phyloP scores from a whole-genome alignment of 371 early-diverging fungal species.

The Nematocida sp. region DNA sequence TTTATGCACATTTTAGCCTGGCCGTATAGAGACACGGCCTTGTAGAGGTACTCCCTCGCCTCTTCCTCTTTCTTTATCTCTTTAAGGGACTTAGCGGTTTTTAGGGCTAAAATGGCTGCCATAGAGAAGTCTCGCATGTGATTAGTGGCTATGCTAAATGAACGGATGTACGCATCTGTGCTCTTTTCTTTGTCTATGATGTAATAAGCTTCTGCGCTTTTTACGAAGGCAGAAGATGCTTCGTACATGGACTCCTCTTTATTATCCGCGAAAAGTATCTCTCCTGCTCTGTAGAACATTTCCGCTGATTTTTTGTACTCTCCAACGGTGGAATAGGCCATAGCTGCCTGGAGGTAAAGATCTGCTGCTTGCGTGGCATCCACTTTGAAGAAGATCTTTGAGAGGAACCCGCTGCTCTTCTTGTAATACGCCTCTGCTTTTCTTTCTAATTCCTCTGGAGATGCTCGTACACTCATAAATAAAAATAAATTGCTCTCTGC shows the following conservation, averaged over 20 bases:
- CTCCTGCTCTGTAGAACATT: slow-evolving; percentile 29
- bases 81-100: slow-evolving; percentile 6
- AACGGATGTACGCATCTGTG: slow-evolving; percentile 12
- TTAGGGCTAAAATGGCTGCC: slow-evolving; percentile 26
- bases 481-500: slow-evolving; percentile 52
- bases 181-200: slow-evolving; percentile 38
- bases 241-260: slow-evolving; percentile 26
- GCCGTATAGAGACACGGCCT: slow-evolving; percentile 24
- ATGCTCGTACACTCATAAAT: slow-evolving; percentile 18
- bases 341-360: slow-evolving; percentile 31
- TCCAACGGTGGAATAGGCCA: slow-evolving; percentile 15
- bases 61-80: slow-evolving; percentile 42
- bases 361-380: slow-evolving; percentile 31
- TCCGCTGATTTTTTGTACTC: slow-evolving; percentile 40
- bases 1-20: slow-evolving; percentile 44
- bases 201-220: slow-evolving; percentile 44
- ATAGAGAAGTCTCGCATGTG: slow-evolving; percentile 14
- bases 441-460: slow-evolving; percentile 49
- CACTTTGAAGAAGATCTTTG: neutral
- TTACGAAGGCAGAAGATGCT: slow-evolving; percentile 29
- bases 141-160: slow-evolving; percentile 5
- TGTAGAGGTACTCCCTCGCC: slow-evolving; percentile 44
- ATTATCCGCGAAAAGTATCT: slow-evolving; percentile 27
- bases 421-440: slow-evolving; percentile 39
- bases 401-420: slow-evolving; percentile 17